These are phyloP conservation scores for Acanthamoeba rhysodes DNA, from an alignment of 208 protist species.

Conservation along the genomic window DNA sequence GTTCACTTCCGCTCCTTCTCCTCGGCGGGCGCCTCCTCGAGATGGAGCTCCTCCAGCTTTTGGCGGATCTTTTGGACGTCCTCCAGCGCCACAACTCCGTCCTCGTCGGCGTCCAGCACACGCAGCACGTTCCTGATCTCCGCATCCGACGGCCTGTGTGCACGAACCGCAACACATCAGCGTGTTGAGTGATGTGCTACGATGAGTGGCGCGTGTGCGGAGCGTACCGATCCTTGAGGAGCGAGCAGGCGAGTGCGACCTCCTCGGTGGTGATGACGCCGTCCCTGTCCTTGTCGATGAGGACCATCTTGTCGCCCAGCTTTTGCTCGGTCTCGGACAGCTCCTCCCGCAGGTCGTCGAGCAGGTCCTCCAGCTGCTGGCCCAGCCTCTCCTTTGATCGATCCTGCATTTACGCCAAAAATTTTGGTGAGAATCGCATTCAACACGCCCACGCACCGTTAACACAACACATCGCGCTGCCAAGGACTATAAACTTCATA, in stretches of 20 bases:
- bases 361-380: conserved; percentile 45
- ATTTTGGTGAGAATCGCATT: no score
- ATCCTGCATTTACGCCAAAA: not conserved
- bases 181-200: not conserved
- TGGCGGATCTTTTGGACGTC: conserved; percentile 57
- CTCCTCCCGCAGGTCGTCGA: conserved; percentile 49
- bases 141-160: conserved; percentile 14
- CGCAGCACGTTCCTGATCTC: conserved; percentile 69
- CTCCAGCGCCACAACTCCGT: conserved; percentile 49
- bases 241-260: conserved; percentile 57
- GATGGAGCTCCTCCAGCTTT: conserved; percentile 33
- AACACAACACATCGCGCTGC: not conserved
- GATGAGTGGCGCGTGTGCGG: not conserved
- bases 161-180: not conserved
- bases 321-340: conserved; percentile 24
- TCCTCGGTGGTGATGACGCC: conserved; percentile 75
- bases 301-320: conserved; percentile 54
- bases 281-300: conserved; percentile 73
- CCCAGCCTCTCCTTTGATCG: conserved; percentile 29
- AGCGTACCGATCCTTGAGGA: conserved; percentile 38
- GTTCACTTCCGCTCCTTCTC: not conserved
- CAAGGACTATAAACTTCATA: not conserved
- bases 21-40: conserved; percentile 14
- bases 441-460: not conserved
- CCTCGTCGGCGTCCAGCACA: conserved; percentile 62